These are phyloP conservation scores for Yamadazyma triangularis DNA, from an alignment of 1,139 yeast species.

Conservation along the genomic window DNA sequence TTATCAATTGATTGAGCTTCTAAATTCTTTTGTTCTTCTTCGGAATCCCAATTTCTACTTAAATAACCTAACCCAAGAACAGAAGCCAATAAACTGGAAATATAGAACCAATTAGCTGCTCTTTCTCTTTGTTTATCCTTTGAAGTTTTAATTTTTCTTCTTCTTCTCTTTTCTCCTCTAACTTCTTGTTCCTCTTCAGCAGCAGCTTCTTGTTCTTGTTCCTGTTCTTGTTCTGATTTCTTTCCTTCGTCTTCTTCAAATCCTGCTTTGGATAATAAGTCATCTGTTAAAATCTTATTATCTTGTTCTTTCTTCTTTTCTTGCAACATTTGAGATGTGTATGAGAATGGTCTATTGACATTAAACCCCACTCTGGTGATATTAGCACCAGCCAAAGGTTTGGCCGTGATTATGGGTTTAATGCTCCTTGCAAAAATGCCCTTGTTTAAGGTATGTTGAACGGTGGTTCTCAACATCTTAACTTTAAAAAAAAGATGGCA, in stretches of 20 bases:
- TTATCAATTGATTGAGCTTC: conserved; percentile 52
- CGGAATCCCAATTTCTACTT: conserved; percentile 85
- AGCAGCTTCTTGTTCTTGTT: conserved; percentile 6
- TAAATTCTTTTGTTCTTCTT: conserved; percentile 55
- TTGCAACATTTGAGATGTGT: neutral
- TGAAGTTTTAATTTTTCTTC: conserved; percentile 59
- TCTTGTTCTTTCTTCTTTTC: conserved; percentile 4
- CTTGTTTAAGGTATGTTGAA: too few relatives aligned
- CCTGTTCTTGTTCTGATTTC: conserved; percentile 6
- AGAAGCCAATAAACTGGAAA: conserved; percentile 55
- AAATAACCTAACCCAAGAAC: conserved; percentile 68
- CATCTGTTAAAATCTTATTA: conserved; percentile 62
- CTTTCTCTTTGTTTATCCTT: conserved; percentile 54
- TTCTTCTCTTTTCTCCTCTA: conserved; percentile 31
- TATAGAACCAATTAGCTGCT: conserved; percentile 65
- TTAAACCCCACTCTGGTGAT: neutral
- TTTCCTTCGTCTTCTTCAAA: conserved; percentile 42
- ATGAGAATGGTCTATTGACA: neutral
- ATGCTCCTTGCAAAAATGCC: neutral
- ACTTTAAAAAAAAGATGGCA: too few relatives aligned
- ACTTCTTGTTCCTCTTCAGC: conserved; percentile 9
- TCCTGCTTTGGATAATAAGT: conserved; percentile 78
- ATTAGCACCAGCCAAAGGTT: too few relatives aligned
- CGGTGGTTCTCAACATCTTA: neutral
- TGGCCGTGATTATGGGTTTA: too few relatives aligned